Evolutionary conservation across 2,329 filamentous ascomycete genomes (phyloP).

Genomic region (Thielaviopsis punctulata): DNA sequence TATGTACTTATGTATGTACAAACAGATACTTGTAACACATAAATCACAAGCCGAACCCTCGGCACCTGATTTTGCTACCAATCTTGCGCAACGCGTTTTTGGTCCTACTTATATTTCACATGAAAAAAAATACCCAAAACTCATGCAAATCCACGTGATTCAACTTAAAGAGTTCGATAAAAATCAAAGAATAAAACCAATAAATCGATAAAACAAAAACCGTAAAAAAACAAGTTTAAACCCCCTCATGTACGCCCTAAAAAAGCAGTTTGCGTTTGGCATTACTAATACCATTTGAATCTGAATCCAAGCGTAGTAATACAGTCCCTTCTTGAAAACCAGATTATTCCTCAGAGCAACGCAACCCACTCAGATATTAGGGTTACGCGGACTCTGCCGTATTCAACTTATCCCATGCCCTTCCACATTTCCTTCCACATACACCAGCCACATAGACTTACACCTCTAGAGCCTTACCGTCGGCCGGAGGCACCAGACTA

Average conservation of each 20-base stretch:
- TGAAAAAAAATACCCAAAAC: not conserved
- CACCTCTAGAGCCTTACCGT: slow-evolving; percentile 10
- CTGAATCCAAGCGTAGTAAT: not conserved
- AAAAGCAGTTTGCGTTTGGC: not conserved
- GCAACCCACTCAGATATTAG: not conserved
- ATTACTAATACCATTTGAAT: slow-evolving; percentile 8
- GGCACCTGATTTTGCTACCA: not conserved
- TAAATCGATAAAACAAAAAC: slow-evolving; percentile 3
- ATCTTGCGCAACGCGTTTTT: too few relatives aligned
- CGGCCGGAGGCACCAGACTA: slow-evolving; percentile 3
- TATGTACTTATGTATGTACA: too few relatives aligned
- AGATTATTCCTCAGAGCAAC: not conserved
- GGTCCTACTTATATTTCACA: not conserved
- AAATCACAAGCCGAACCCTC: not conserved
- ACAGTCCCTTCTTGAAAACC: not conserved
- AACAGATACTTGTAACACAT: too few relatives aligned
- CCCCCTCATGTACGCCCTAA: slow-evolving; percentile 7
- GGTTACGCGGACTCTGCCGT: not conserved
- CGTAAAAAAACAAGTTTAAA: slow-evolving; percentile 2
- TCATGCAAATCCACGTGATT: not conserved
- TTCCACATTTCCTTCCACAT: too few relatives aligned
- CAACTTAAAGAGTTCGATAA: not conserved
- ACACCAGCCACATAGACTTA: not conserved
- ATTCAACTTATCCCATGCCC: not conserved
- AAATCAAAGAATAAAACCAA: slow-evolving; percentile 15